Conservation (phyloP, 1,284 basidiomycete genomes). For the Omphalotus olearius region DNA sequence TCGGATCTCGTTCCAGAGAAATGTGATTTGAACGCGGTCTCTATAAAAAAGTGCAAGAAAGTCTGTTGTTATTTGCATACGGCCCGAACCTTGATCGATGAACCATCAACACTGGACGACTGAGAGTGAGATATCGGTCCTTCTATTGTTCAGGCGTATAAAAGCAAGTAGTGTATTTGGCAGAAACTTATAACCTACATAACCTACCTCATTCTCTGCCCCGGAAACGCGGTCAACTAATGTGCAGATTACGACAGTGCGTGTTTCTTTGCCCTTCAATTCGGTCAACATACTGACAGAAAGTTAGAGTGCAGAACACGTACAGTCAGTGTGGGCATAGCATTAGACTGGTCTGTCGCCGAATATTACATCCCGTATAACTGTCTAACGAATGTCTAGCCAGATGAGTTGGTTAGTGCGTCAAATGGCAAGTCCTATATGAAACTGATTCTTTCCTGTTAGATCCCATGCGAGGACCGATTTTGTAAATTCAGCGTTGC, state of each 20-base stretch:
- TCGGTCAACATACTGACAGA: conserved; percentile 12
- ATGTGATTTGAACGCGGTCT: conserved; percentile 9
- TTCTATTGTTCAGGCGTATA: conserved; percentile 19
- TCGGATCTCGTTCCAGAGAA: conserved; percentile 9
- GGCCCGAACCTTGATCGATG: conserved; percentile 22
- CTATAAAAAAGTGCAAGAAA: conserved; percentile 8
- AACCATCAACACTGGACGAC: conserved; percentile 18
- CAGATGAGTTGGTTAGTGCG: conserved; percentile 49
- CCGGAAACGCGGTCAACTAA: conserved; percentile 23
- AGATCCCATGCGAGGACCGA: conserved; percentile 15
- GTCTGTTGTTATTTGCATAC: conserved; percentile 11
- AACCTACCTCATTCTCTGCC: too few species aligned
- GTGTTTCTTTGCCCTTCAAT: conserved; percentile 8
- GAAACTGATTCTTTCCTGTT: background rate
- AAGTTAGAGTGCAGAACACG: conserved; percentile 49
- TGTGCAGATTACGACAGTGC: conserved; percentile 62
- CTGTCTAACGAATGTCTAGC: conserved; percentile 31
- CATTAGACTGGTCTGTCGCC: conserved; percentile 45
- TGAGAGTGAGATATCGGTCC: conserved; percentile 19
- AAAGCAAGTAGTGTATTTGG: conserved; percentile 16
- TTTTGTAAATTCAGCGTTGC: conserved; percentile 15
- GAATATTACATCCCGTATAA: conserved; percentile 13
- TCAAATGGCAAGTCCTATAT: background rate
- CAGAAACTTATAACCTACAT: conserved; percentile 11
- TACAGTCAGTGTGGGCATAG: conserved; percentile 55